These are phyloP conservation scores for Phytophthora nicotianae DNA, from an alignment of 352 stramenopile genomes.

Conservation along the genomic window DNA sequence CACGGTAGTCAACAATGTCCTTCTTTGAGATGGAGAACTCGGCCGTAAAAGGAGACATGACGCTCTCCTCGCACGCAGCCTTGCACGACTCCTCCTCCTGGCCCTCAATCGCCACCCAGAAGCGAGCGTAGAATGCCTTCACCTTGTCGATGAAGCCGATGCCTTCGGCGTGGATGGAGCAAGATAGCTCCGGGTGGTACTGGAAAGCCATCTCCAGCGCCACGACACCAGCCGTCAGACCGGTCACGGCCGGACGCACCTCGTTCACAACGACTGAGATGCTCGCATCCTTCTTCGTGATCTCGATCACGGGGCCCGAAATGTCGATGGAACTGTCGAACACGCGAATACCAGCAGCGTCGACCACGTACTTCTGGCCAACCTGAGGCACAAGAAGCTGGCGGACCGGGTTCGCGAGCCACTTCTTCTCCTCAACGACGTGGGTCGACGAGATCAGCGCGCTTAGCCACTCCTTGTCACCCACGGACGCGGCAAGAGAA, in stretches of 20 bases:
- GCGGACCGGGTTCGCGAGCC: conserved; percentile 69
- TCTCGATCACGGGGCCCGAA: conserved; percentile 52
- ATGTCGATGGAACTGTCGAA: conserved; percentile 46
- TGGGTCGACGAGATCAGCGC: conserved; percentile 58
- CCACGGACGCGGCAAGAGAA: conserved; percentile 38
- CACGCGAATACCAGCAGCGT: conserved; percentile 38
- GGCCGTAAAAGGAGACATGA: conserved; percentile 62
- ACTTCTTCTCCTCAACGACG: conserved; percentile 58
- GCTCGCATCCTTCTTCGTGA: conserved; percentile 38
- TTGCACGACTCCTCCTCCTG: conserved; percentile 66
- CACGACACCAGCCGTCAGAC: conserved; percentile 49
- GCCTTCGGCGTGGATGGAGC: conserved; percentile 56
- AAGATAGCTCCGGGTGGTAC: conserved; percentile 49
- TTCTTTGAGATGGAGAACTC: conserved; percentile 64
- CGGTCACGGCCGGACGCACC: conserved; percentile 57
- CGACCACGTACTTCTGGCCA: conserved; percentile 53
- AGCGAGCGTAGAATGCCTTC: conserved; percentile 79
- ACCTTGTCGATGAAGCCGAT: conserved; percentile 56
- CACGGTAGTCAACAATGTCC: conserved; percentile 69
- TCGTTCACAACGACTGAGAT: conserved; percentile 66
- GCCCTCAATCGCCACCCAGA: conserved; percentile 70
- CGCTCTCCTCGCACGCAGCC: conserved; percentile 59
- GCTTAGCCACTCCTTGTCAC: conserved; percentile 57
- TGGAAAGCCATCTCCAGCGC: conserved; percentile 64
- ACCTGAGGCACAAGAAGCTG: conserved; percentile 54